Percentiles rank a stretch among this genome's conserved stretches.
phyloP scores from a whole-genome alignment of 2,329 filamentous ascomycete species.

The Chrysoporthe puriensis region DNA sequence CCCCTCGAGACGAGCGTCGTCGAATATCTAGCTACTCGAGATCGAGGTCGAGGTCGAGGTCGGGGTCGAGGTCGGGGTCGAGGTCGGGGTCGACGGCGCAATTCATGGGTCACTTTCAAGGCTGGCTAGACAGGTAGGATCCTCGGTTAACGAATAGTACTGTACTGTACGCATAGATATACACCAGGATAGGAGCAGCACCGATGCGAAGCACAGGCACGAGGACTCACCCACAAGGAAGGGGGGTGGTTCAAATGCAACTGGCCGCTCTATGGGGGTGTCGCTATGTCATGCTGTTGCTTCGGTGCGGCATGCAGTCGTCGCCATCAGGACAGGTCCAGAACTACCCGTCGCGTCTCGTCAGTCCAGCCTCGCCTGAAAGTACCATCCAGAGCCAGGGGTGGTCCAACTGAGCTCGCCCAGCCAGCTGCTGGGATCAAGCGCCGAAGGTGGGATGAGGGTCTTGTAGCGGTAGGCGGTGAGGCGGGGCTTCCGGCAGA shows the following conservation, averaged over 20 bases:
- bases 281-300: neutral
- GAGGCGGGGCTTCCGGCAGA: neutral
- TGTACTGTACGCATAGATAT: neutral
- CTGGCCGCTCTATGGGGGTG: neutral
- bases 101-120: neutral
- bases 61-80: neutral
- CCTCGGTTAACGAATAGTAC: neutral
- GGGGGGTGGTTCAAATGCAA: neutral
- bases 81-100: neutral
- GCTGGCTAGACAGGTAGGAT: neutral
- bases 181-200: too few relatives aligned
- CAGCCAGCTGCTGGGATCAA: neutral
- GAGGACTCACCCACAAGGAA: neutral
- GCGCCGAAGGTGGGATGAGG: constrained; percentile 1
- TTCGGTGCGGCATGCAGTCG: neutral
- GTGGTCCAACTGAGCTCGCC: neutral
- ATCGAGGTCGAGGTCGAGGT: neutral
- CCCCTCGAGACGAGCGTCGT: neutral
- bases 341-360: neutral
- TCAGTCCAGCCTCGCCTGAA: neutral
- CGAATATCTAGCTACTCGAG: neutral
- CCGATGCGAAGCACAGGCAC: neutral
- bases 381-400: too few relatives aligned
- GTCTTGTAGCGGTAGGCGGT: constrained; percentile 5
- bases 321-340: neutral